phyloP scores from a whole-genome alignment of 345 rosid genomes.

The Jatropha curcas region DNA sequence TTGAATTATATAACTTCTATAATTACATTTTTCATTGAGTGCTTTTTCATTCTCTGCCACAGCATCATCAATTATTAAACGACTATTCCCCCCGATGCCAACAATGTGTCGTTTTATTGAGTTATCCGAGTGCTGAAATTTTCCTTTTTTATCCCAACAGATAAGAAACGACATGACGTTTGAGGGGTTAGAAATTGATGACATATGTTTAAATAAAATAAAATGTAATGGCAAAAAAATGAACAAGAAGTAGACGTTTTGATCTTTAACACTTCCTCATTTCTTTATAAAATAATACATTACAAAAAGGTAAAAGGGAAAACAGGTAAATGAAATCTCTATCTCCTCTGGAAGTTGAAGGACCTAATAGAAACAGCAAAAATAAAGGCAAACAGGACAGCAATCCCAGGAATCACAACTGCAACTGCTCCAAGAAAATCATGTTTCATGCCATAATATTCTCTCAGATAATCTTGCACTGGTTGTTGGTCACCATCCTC shows the following conservation, averaged over 20 bases:
- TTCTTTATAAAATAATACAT: not conserved
- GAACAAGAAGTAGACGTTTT: not conserved
- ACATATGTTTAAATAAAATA: not conserved
- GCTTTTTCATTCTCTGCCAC: no score
- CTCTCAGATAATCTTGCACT: slow-evolving; percentile 4
- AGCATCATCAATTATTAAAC: no score
- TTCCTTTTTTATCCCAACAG: no score
- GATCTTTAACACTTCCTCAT: not conserved
- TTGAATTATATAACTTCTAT: no score
- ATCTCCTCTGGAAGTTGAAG: slow-evolving; percentile 30
- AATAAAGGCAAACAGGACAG: slow-evolving; percentile 13
- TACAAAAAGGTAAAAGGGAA: not conserved
- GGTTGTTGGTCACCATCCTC: not conserved
- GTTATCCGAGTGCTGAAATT: no score
- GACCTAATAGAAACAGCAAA: slow-evolving; percentile 20
- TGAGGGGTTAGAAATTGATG: no score
- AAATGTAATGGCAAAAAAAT: not conserved
- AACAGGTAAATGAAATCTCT: no score
- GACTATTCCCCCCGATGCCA: no score
- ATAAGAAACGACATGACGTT: no score
- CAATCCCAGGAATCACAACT: slow-evolving; percentile 10
- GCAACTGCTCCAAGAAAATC: slow-evolving; percentile 24
- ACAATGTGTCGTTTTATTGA: no score
- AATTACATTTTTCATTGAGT: no score
- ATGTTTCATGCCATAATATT: slow-evolving; percentile 15